Conservation (phyloP, 208 protist genomes). For the Leishmania turanica region DNA sequence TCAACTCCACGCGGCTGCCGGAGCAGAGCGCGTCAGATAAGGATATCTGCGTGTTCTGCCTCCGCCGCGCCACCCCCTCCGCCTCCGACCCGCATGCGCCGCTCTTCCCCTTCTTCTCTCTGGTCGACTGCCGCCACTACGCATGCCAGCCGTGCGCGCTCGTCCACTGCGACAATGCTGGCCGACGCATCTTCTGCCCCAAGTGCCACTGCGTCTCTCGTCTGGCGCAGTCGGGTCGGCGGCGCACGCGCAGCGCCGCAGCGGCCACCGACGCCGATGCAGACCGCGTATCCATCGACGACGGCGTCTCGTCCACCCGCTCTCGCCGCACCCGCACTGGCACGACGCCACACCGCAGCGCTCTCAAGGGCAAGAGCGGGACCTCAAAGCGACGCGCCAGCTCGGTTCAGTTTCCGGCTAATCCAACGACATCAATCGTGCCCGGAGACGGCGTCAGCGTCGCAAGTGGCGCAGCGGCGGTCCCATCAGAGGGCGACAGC, state of each 20-base stretch:
- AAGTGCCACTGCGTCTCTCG: slow-evolving; percentile 77
- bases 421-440: slow-evolving; percentile 29
- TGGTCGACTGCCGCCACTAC: slow-evolving; percentile 90
- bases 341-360: slow-evolving; percentile 41
- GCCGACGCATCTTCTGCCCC: slow-evolving; percentile 71
- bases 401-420: slow-evolving; percentile 66
- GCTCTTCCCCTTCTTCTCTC: slow-evolving; percentile 88
- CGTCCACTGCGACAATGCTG: slow-evolving; percentile 80
- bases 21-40: slow-evolving; percentile 31
- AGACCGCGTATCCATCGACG: slow-evolving; percentile 62
- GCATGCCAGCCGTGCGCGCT: slow-evolving; percentile 90
- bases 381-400: slow-evolving; percentile 45
- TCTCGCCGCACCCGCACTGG: slow-evolving; percentile 40
- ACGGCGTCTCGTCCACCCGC: slow-evolving; percentile 69
- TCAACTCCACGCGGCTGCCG: slow-evolving; percentile 46
- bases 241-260: slow-evolving; percentile 38
- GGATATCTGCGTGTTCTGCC: slow-evolving; percentile 73
- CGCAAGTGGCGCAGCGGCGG: slow-evolving; percentile 3
- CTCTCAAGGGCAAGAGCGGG: slow-evolving; percentile 39
- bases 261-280: slow-evolving; percentile 6
- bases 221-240: slow-evolving; percentile 73
- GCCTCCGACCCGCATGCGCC: slow-evolving; percentile 75
- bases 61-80: slow-evolving; percentile 39
- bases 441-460: slow-evolving; percentile 5
- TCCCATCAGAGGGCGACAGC: not conserved